phyloP scores from a whole-genome alignment of 805 yeast genomes.

The Priceomyces carsonii region DNA sequence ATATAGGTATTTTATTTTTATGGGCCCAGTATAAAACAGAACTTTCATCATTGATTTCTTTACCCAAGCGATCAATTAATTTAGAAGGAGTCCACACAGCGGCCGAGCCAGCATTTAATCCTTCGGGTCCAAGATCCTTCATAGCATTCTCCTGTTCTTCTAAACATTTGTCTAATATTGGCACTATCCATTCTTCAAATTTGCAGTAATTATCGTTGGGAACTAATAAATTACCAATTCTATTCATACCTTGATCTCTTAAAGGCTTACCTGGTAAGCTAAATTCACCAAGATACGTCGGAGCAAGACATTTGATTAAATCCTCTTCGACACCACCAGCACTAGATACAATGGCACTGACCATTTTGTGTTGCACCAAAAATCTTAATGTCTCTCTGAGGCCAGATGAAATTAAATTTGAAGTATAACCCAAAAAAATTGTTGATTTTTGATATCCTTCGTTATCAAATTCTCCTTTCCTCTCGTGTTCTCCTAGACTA shows the following conservation, averaged over 20 bases:
- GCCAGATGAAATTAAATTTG: slow-evolving; percentile 94
- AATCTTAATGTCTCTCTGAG: slow-evolving; percentile 86
- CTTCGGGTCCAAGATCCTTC: slow-evolving; percentile 47
- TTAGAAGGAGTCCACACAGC: slow-evolving; percentile 94
- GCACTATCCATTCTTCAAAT: slow-evolving; percentile 99
- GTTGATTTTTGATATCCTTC: slow-evolving; percentile 82
- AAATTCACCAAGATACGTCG: slow-evolving; percentile 94
- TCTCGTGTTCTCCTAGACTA: slow-evolving; percentile 64
- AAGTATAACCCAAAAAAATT: slow-evolving; percentile 93
- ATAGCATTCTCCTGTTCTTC: slow-evolving; percentile 83
- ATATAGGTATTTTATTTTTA: slow-evolving; percentile 92
- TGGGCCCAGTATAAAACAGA: slow-evolving; percentile 98
- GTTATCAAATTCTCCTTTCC: slow-evolving; percentile 74
- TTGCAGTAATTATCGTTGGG: slow-evolving; percentile 98
- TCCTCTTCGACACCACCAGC: slow-evolving; percentile 99
- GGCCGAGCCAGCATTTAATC: slow-evolving; percentile 61
- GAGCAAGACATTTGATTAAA: slow-evolving; percentile 92
- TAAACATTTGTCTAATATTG: slow-evolving; percentile 81
- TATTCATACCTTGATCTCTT: slow-evolving; percentile 94
- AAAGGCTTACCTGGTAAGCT: slow-evolving; percentile 74
- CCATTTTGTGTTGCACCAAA: slow-evolving; percentile 91
- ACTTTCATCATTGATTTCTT: slow-evolving; percentile 90
- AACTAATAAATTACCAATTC: slow-evolving; percentile 94
- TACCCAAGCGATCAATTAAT: slow-evolving; percentile 89
- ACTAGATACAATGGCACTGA: slow-evolving; percentile 91